These are phyloP conservation scores for Thalassiosira sp. DNA, from an alignment of 352 stramenopile species.

Conservation along the genomic window DNA sequence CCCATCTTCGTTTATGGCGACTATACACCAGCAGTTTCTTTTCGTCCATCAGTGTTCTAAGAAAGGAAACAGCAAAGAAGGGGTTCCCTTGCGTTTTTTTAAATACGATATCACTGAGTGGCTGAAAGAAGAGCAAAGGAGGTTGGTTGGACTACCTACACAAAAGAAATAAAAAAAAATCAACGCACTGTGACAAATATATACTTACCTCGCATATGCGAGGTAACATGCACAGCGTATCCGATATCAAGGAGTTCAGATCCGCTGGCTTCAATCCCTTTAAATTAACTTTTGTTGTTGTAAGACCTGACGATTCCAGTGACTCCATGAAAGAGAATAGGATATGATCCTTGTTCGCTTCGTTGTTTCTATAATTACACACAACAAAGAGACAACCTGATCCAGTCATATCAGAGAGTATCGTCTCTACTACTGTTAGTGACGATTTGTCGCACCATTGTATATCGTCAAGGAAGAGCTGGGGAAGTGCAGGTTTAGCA, in stretches of 20 bases:
- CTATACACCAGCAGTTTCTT: constrained; percentile 23
- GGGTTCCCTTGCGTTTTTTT: constrained; percentile 46
- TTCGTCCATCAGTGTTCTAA: constrained; percentile 35
- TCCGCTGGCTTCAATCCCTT: constrained; percentile 27
- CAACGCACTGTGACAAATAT: too few relatives aligned
- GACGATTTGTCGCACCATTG: constrained; percentile 25
- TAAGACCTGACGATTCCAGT: constrained; percentile 15
- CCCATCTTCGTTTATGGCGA: constrained; percentile 19
- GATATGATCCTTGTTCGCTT: constrained; percentile 33
- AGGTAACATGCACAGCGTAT: constrained; percentile 35
- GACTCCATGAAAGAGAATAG: constrained; percentile 28
- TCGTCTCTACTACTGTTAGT: constrained; percentile 16
- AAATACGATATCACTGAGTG: constrained; percentile 23
- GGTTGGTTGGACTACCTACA: too few relatives aligned
- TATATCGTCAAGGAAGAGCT: too few relatives aligned
- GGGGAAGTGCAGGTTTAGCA: too few relatives aligned
- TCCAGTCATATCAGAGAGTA: constrained; percentile 28
- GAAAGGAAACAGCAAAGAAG: constrained; percentile 43
- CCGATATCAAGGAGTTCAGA: constrained; percentile 47
- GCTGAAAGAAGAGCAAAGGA: too few relatives aligned
- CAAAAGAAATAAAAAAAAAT: too few relatives aligned
- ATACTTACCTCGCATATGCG: constrained; percentile 14
- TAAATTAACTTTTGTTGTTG: constrained; percentile 21
- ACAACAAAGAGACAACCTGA: constrained; percentile 37
- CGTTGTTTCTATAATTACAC: constrained; percentile 39